Base-by-base conservation (phyloP, 331 rosid genomes). In the Erythrophleum ivorense region DNA sequence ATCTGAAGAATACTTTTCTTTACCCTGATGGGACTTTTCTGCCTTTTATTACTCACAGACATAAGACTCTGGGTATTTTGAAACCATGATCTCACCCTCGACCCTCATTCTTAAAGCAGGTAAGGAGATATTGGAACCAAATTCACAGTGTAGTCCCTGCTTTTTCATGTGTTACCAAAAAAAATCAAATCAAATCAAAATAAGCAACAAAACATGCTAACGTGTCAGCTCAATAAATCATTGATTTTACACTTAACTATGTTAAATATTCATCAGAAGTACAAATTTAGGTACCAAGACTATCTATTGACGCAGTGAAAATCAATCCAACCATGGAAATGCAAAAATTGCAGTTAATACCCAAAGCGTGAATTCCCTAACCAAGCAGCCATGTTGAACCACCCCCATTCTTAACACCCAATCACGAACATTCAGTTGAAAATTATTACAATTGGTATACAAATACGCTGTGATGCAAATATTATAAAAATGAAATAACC, bases 91-190 rank as follows among this genome's bases (percentile, higher is more conserved):
- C 50, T 46, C 50, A 40, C 70, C 62, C 71, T 60, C 79, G 45
- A 33, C 36, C 77, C 57, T 60, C 79, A 52, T 41, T 63, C 72
- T 33, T 77, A 81, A 85, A 77, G 33, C 38, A 73, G 40, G 19
- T 41, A 52, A 67, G 76, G 7, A 4, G 12, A 63, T 70, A 80
- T 7, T 40, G 31, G 15, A 48, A 59, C 53, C 43, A 76, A 34
- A 43, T 7, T 0, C 29, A 11, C 5, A 71, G 49, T 55, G 52
- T 55, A 59, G 18, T 24, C 41, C 13, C 38, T 7, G 16, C 18
- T 49, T 59, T 19, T 75, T 58, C 77, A 82, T 70, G 38, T 21
- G 36, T 69, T 58, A 49, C 49, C 59, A 12, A 48, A 58, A 71
- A 24, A 78, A 77, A 15, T 75, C 4, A 43, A 43, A 43, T 69